These are phyloP conservation scores for Auriscalpium vulgare DNA, from an alignment of 768 basidiomycete genomes.

Conservation along the genomic window DNA sequence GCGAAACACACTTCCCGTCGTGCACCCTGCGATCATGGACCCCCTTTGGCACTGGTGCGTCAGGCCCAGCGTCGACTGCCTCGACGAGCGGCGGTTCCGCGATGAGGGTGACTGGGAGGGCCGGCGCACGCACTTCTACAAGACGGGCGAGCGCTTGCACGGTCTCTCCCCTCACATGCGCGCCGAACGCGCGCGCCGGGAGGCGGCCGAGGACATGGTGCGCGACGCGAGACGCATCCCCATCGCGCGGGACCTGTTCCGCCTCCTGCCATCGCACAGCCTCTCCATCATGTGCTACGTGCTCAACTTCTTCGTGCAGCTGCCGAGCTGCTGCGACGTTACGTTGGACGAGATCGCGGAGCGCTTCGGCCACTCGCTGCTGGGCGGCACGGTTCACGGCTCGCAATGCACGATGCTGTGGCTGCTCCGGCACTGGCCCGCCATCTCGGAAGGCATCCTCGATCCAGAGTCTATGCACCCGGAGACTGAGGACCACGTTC, in stretches of 20 bases:
- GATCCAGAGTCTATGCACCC: neutral
- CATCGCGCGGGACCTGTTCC: slow-evolving; percentile 41
- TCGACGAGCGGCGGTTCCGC: slow-evolving; percentile 22
- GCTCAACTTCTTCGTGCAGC: slow-evolving; percentile 40
- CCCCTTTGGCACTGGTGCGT: slow-evolving; percentile 39
- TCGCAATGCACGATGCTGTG: slow-evolving; percentile 12
- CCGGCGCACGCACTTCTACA: slow-evolving; percentile 21
- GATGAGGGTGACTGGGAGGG: slow-evolving; percentile 28
- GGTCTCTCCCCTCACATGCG: too few species aligned
- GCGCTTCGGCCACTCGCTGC: slow-evolving; percentile 36
- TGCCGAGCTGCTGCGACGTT: slow-evolving; percentile 42
- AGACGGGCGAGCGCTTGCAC: slow-evolving; percentile 4
- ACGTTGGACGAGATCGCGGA: slow-evolving; percentile 35
- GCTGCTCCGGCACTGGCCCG: slow-evolving; percentile 13
- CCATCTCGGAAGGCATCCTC: slow-evolving; percentile 14
- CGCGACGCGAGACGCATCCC: slow-evolving; percentile 23
- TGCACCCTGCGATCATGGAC: slow-evolving; percentile 32
- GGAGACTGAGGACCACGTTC: too few species aligned
- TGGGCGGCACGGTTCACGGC: slow-evolving; percentile 24
- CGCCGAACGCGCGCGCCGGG: neutral
- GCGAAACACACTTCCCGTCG: slow-evolving; percentile 36
- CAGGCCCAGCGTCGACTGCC: slow-evolving; percentile 31
- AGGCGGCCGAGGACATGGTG: neutral
- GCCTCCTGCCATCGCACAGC: slow-evolving; percentile 35
- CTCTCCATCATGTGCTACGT: slow-evolving; percentile 38